Evolutionary conservation across 2,329 filamentous ascomycete genomes (phyloP).

Genomic region (Monilinia fructigena): DNA sequence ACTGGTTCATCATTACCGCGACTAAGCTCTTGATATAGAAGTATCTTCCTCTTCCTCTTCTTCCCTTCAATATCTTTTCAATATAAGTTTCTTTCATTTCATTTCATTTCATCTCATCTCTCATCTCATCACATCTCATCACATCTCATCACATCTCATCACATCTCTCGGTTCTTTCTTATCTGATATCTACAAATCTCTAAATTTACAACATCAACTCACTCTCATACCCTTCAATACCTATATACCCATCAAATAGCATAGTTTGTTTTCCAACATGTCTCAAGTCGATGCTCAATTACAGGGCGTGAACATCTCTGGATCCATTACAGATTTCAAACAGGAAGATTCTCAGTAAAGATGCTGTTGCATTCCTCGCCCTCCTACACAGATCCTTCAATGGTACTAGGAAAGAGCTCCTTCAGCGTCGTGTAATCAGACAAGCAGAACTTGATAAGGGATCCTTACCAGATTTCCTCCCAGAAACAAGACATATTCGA

Average conservation of each 20-base stretch:
- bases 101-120: too few relatives aligned
- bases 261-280: slow-evolving; percentile 48
- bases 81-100: not conserved
- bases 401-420: slow-evolving; percentile 77
- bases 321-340: slow-evolving; percentile 73
- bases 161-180: not conserved
- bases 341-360: slow-evolving; percentile 86
- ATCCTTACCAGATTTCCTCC: slow-evolving; percentile 85
- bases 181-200: not conserved
- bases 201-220: not conserved
- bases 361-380: slow-evolving; percentile 87
- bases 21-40: slow-evolving; percentile 17
- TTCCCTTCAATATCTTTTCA: slow-evolving; percentile 1
- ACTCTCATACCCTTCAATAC: not conserved
- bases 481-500: slow-evolving; percentile 92
- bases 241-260: not conserved
- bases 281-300: slow-evolving; percentile 73
- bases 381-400: slow-evolving; percentile 96
- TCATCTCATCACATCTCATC: too few relatives aligned
- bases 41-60: slow-evolving; percentile 1
- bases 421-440: slow-evolving; percentile 80
- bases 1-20: slow-evolving; percentile 17
- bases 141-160: too few relatives aligned
- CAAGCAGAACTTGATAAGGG: slow-evolving; percentile 94
- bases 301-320: slow-evolving; percentile 84